Evolutionary conservation across 768 basidiomycete species (phyloP).

Genomic region (Mycena haematopus): DNA sequence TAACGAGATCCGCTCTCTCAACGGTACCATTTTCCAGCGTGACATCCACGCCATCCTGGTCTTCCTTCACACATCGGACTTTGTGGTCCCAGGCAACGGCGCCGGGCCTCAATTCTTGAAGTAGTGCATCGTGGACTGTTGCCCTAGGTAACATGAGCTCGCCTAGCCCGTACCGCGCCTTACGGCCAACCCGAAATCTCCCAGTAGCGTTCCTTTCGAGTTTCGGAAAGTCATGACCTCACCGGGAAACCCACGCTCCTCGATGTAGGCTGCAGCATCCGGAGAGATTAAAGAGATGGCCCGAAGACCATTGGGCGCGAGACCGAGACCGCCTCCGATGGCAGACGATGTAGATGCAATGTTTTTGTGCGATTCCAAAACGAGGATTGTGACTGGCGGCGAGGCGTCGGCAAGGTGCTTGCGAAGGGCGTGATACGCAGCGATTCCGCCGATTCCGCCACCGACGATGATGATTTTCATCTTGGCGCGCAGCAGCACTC

Average conservation of each 20-base stretch:
- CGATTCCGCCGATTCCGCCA: conserved; percentile 32
- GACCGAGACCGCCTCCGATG: conserved; percentile 45
- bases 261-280: conserved; percentile 39
- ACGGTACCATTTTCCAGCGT: conserved; percentile 39
- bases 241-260: conserved; percentile 35
- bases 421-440: conserved; percentile 31
- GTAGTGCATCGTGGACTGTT: conserved; percentile 42
- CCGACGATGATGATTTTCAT: conserved; percentile 34
- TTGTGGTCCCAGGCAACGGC: conserved; percentile 41
- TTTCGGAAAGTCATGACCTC: conserved; percentile 40
- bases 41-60: conserved; percentile 34
- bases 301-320: conserved; percentile 48
- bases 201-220: conserved; percentile 43
- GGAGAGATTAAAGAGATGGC: conserved; percentile 40
- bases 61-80: conserved; percentile 38
- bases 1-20: conserved; percentile 44
- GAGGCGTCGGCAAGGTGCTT: conserved; percentile 38
- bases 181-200: conserved; percentile 34
- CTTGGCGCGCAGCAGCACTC: conserved; percentile 7
- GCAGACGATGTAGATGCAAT: conserved; percentile 34
- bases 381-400: conserved; percentile 33
- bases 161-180: conserved; percentile 41
- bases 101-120: conserved; percentile 36
- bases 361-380: conserved; percentile 42
- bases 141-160: conserved; percentile 43